Percentiles rank a stretch among this genome's conserved stretches.
phyloP scores from a whole-genome alignment of 2,329 filamentous ascomycete genomes.

The Berkeleyomyces basicola region DNA sequence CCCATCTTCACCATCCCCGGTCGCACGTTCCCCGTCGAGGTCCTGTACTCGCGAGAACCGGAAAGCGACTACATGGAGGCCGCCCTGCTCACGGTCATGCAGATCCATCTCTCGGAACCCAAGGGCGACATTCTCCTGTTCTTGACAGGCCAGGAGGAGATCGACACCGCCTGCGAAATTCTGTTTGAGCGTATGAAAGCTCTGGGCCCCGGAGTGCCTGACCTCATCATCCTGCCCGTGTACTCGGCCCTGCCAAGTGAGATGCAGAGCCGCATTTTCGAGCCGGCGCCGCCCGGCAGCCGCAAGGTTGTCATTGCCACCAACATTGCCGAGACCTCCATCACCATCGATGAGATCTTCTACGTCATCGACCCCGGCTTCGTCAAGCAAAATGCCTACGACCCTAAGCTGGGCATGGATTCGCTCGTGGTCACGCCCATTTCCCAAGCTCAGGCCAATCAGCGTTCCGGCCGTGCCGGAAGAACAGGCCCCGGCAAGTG shows the following conservation, averaged over 20 bases:
- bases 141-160: slow-evolving; percentile 93
- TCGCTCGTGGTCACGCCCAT: slow-evolving; percentile 90
- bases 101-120: slow-evolving; percentile 88
- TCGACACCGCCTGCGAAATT: slow-evolving; percentile 87
- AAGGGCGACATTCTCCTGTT: slow-evolving; percentile 92
- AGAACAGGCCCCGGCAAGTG: slow-evolving; percentile 92
- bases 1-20: slow-evolving; percentile 96
- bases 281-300: slow-evolving; percentile 69
- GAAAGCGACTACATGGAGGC: slow-evolving; percentile 92
- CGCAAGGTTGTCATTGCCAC: slow-evolving; percentile 95
- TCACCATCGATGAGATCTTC: slow-evolving; percentile 95
- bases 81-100: slow-evolving; percentile 92
- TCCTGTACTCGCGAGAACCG: slow-evolving; percentile 87
- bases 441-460: slow-evolving; percentile 90
- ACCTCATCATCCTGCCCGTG: slow-evolving; percentile 85
- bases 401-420: slow-evolving; percentile 96
- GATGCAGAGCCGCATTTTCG: slow-evolving; percentile 87
- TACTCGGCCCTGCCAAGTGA: slow-evolving; percentile 88
- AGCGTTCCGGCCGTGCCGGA: slow-evolving; percentile 80
- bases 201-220: slow-evolving; percentile 74
- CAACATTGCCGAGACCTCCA: slow-evolving; percentile 94
- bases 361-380: slow-evolving; percentile 96
- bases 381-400: slow-evolving; percentile 93
- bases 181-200: slow-evolving; percentile 93
- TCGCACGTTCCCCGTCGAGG: slow-evolving; percentile 85